These are phyloP conservation scores for Bolboschoenoplectus hybrid DNA, from an alignment of 202 grass and related monocot genomes.

Conservation along the genomic window DNA sequence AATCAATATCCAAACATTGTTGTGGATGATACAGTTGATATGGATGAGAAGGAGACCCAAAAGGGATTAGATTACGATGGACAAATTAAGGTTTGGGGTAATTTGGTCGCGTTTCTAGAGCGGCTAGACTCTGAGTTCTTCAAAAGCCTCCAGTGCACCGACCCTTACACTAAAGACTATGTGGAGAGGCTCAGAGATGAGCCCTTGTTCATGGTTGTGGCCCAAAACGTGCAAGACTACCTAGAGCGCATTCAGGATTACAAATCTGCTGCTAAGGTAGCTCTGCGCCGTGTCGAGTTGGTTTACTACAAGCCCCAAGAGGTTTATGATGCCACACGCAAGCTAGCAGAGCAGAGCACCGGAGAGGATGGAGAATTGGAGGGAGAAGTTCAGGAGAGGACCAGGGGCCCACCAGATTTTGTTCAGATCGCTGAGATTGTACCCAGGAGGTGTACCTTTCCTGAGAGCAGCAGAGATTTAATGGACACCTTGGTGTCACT, in stretches of 20 bases:
- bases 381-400: slow-evolving; percentile 41
- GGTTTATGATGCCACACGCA: slow-evolving; percentile 74
- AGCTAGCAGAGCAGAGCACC: slow-evolving; percentile 47
- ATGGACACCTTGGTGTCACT: slow-evolving; percentile 76
- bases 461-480: slow-evolving; percentile 63
- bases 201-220: slow-evolving; percentile 53
- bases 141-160: slow-evolving; percentile 77
- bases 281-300: slow-evolving; percentile 58
- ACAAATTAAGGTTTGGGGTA: slow-evolving; percentile 70
- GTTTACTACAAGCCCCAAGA: slow-evolving; percentile 85
- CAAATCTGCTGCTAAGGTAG: slow-evolving; percentile 62
- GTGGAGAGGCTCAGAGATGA: slow-evolving; percentile 70
- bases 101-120: slow-evolving; percentile 89
- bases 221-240: slow-evolving; percentile 61
- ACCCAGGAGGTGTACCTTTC: slow-evolving; percentile 77
- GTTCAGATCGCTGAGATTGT: slow-evolving; percentile 75
- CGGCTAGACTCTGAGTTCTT: slow-evolving; percentile 92
- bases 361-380: slow-evolving; percentile 49
- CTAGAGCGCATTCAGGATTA: slow-evolving; percentile 52
- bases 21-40: slow-evolving; percentile 68
- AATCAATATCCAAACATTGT: slow-evolving; percentile 85
- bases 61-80: slow-evolving; percentile 69
- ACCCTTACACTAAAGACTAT: slow-evolving; percentile 71
- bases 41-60: slow-evolving; percentile 79
- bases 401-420: slow-evolving; percentile 49